Base-by-base conservation (phyloP, 768 basidiomycete genomes). In the Sarcodon aspratus region DNA sequence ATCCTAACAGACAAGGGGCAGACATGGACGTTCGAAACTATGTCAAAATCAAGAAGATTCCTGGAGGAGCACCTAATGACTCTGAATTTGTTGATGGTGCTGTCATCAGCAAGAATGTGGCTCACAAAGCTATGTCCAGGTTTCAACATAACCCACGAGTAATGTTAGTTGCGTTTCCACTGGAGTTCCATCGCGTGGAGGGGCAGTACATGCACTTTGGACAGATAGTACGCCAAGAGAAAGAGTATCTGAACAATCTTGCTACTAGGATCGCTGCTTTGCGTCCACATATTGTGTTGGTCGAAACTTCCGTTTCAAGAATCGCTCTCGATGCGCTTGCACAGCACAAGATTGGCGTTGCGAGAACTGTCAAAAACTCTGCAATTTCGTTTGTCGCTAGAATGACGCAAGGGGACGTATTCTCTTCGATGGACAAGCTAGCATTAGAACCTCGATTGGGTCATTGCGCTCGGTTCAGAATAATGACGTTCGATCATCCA, bases 41-140 rank as follows among this genome's bases (percentile, higher is more conserved):
- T 57, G 92, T 98, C 44, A 97, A 97, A 68, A 94, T 98, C 66
- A 98, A 99, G 71, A 95, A 95, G 66, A 85, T 98, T 12, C 95
- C 96, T 0, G 96, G 96, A 18, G 96, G 96, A 4, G 71, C 78
- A 35, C 93, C 95, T 15, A 76, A 72, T 27, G 91, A 99, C 63
- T 96, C 92, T 5, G 96, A 99, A 69, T 98, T 93, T 61, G 90
- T 99, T 42, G 87, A 92, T 48, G 96, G 96, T 10, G 89, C 86
- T 5, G 92, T 98, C 49, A 96, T 97, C 58, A 94, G 95, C 13
- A 98, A 99, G 73, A 97, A 97, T 57, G 84, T 98, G 8, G 89
- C 93, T 1, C 94, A 98, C 65, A 97, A 97, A 65, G 78, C 81
- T 54, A 97, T 99, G 95, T 73, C 85, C 15, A 75, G 91, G 45